Conservation (phyloP, 768 basidiomycete genomes). For the Phanerochaete carnosa region DNA sequence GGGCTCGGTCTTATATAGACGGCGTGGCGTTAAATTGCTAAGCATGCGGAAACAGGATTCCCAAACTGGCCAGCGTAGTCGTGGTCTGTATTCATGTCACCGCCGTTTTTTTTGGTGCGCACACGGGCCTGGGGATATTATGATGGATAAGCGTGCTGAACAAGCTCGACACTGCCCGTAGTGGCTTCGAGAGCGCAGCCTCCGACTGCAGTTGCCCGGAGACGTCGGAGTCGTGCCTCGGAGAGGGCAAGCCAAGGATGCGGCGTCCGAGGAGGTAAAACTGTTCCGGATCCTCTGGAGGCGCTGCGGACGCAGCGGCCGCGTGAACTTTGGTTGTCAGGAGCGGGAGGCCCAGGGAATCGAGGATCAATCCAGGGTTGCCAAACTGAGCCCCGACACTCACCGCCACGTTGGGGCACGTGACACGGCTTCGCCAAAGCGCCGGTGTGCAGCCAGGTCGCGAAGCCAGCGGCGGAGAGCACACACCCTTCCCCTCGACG, state of each 20-base stretch:
- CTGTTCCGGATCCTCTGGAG: not conserved
- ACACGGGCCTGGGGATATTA: not conserved
- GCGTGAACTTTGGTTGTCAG: not conserved
- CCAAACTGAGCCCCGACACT: constrained; percentile 1
- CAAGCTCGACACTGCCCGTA: not conserved
- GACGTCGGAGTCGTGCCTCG: not conserved
- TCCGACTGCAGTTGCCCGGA: not conserved
- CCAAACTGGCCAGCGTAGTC: not conserved
- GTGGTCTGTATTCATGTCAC: not conserved
- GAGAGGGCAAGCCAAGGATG: no score
- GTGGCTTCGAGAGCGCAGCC: not conserved
- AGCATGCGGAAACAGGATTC: not conserved
- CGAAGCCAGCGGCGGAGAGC: not conserved
- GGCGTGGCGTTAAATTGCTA: not conserved
- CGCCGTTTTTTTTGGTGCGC: not conserved
- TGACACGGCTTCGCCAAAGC: not conserved
- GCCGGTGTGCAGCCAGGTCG: not conserved
- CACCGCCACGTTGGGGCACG: constrained; percentile 6
- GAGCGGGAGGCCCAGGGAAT: not conserved
- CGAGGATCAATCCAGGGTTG: not conserved
- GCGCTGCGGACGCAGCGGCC: not conserved
- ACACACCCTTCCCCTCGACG: not conserved
- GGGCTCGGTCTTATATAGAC: not conserved
- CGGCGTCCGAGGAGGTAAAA: no score
- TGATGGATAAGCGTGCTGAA: not conserved